phyloP scores from a whole-genome alignment of 306 rosid genomes.

The Prunus armeniaca region DNA sequence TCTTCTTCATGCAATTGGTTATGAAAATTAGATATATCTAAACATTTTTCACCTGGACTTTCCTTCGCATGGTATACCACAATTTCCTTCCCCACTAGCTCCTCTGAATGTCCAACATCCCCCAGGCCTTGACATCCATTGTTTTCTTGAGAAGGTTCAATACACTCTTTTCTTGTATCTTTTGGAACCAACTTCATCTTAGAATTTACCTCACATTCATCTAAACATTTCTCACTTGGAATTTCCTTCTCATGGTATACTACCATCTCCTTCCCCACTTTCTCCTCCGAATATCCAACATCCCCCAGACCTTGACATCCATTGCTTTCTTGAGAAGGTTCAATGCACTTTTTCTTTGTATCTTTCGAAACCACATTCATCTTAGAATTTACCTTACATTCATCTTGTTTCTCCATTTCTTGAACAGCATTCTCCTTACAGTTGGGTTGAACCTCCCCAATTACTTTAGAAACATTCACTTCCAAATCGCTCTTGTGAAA shows the following conservation, averaged over 20 bases:
- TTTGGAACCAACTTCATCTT: constrained; percentile 14
- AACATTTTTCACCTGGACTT: constrained; percentile 23
- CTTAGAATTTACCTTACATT: constrained; percentile 20
- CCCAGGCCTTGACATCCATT: neutral
- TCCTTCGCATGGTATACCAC: constrained; percentile 31
- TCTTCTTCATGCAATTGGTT: constrained; percentile 18
- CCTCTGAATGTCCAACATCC: constrained; percentile 25
- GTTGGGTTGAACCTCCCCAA: constrained; percentile 17
- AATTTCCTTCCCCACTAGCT: constrained; percentile 38
- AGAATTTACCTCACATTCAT: constrained; percentile 20
- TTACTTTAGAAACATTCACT: constrained; percentile 18
- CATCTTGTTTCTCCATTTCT: constrained; percentile 24
- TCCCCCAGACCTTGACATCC: neutral
- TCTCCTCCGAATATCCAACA: constrained; percentile 25
- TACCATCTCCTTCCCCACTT: constrained; percentile 39
- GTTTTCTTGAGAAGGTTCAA: constrained; percentile 26
- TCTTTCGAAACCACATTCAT: constrained; percentile 15
- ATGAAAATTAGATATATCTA: constrained; percentile 10
- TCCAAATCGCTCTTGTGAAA: constrained; percentile 18
- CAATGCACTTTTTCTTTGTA: constrained; percentile 11
- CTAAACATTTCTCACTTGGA: constrained; percentile 5
- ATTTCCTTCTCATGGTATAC: constrained; percentile 27
- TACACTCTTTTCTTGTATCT: constrained; percentile 18
- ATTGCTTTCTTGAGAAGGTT: constrained; percentile 29
- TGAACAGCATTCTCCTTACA: constrained; percentile 13